phyloP scores from a whole-genome alignment of 2,329 filamentous ascomycete species.

The Xylaria sp. region DNA sequence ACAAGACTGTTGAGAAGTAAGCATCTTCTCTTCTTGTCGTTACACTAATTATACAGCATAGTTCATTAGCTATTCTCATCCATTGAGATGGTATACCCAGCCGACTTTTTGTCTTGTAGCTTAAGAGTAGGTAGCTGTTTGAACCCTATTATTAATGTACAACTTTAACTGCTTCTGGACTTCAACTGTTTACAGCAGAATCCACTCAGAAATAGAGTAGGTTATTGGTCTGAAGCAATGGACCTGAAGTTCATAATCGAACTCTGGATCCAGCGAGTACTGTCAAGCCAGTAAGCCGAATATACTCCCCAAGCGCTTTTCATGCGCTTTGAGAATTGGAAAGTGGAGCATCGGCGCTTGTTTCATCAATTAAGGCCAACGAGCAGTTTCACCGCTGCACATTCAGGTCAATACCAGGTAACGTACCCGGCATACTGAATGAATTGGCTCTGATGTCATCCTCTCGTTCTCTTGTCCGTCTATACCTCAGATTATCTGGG shows the following conservation, averaged over 20 bases:
- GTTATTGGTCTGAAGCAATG: background rate
- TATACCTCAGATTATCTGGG: conserved; percentile 52
- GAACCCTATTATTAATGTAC: background rate
- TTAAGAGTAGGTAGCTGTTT: background rate
- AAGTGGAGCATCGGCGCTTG: conserved; percentile 16
- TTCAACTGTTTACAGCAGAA: conserved; percentile 8
- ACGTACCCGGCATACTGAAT: conserved; percentile 60
- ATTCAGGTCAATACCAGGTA: conserved; percentile 54
- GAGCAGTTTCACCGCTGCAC: conserved; percentile 41
- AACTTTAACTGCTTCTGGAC: conserved; percentile 7
- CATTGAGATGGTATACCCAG: background rate
- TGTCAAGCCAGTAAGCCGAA: background rate
- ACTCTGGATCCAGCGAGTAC: background rate
- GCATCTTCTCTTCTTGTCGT: conserved; percentile 6
- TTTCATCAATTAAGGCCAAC: conserved; percentile 10
- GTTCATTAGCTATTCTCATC: background rate
- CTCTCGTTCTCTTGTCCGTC: conserved; percentile 52
- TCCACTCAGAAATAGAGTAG: background rate
- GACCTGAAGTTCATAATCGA: background rate
- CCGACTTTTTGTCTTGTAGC: background rate
- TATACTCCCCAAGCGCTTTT: background rate
- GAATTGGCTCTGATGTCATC: conserved; percentile 50
- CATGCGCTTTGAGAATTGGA: background rate
- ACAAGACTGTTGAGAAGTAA: conserved; percentile 14
- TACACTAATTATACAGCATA: conserved; percentile 17